Evolutionary conservation across 345 rosid genomes (phyloP), one percentile per base, ranked within the genome.

Genomic region (Populus alba): DNA sequence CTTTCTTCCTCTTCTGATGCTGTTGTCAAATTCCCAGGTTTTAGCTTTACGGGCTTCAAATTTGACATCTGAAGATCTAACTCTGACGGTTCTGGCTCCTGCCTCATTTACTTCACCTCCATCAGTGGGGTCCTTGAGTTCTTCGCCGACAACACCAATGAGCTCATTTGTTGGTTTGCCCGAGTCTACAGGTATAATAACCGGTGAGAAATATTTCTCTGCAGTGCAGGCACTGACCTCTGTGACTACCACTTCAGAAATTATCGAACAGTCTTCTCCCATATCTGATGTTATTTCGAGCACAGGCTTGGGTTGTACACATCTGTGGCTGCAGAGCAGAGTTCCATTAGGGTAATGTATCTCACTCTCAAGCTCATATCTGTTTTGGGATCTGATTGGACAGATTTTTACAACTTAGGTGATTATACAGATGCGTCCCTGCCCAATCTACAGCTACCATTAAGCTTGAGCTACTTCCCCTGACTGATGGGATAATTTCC

Each of bases 301-400:
- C 81, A 82, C 89, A 72, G 95, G 90, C 78, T 83, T 87, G 49
- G 92, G 91, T 20, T 92, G 94, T 75, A 86, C 97, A 18, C 99
- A 97, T 89, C 89, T 94, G 55, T 97, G 98, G 98, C 88, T 97
- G 83, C 98, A 92, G 85, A 96, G 99, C 87, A 89, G 97, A 88
- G 97, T 94, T 81, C 99, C 99, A 51, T 81, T 97, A 66, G 99
- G 99, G 99, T 94, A 91, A 85, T 62, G 73, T 70, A 38, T 59
- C 62, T 23, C 39, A 41, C 16, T 65, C 69, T 75, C 66, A 68
- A 31, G 73, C 47, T 75, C 62, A 78, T 43, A 35, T 72, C 66
- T 66, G 79, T 25, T 82, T 57, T 35, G 25, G 68, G 70, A 71
- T 59, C 12, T 76, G 51, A 68, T 78, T 70, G 47, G 51, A 72